Evolutionary conservation across 345 rosid species (phyloP).

Genomic region (Nasturtium officinale): DNA sequence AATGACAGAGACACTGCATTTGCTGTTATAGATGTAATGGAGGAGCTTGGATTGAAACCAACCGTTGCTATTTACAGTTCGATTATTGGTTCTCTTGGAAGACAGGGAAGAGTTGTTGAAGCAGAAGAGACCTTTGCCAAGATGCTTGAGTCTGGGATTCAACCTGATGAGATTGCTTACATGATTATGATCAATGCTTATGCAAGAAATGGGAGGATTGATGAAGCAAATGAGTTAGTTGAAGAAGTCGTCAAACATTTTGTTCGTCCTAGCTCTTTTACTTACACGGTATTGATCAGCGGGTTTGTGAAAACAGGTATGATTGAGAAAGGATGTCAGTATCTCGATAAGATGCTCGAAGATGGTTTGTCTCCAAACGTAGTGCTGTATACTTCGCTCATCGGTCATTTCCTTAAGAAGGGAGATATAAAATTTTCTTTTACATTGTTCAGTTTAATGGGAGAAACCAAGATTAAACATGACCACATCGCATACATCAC

Average conservation of each 20-base stretch:
- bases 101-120: constrained; percentile 48
- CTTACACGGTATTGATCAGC: constrained; percentile 63
- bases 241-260: constrained; percentile 57
- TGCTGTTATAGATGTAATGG: constrained; percentile 52
- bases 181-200: constrained; percentile 76
- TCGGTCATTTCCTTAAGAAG: constrained; percentile 51
- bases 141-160: constrained; percentile 65
- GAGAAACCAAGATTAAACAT: constrained; percentile 45
- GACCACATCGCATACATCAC: constrained; percentile 50
- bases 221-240: constrained; percentile 57
- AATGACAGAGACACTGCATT: constrained; percentile 51
- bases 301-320: constrained; percentile 62
- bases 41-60: constrained; percentile 59
- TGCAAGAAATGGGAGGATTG: constrained; percentile 48
- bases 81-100: constrained; percentile 57
- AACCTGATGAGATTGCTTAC: constrained; percentile 68
- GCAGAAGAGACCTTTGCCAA: constrained; percentile 60
- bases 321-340: constrained; percentile 60
- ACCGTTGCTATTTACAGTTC: constrained; percentile 61
- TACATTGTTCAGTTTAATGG: constrained; percentile 59
- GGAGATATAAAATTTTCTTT: constrained; percentile 61
- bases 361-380: constrained; percentile 63
- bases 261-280: constrained; percentile 52
- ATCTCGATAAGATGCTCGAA: constrained; percentile 61
- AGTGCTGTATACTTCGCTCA: constrained; percentile 60